Evolutionary conservation across 106 monocot genomes (phyloP).

Genomic region (Acanthochlamys bracteata): DNA sequence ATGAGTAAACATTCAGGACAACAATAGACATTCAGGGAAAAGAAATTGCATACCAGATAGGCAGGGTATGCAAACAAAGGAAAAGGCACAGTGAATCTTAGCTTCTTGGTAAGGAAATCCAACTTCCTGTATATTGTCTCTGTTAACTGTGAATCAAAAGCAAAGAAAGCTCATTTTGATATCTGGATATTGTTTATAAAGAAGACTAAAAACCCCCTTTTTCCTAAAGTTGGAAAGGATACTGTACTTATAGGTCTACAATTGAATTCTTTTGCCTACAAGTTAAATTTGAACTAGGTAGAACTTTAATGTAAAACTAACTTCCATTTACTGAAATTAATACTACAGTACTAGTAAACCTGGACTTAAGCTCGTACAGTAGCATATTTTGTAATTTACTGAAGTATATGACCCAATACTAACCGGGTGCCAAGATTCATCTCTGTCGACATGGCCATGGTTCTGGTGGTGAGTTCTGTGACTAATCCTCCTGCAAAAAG

Average conservation of each 20-base stretch:
- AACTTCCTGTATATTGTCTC: conserved; percentile 32
- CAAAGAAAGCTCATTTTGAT: no score
- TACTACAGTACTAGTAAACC: no score
- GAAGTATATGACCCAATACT: neutral
- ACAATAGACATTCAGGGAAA: neutral
- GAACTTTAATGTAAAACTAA: no score
- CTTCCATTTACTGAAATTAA: neutral
- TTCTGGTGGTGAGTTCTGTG: conserved; percentile 47
- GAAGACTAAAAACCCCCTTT: no score
- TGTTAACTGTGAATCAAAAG: conserved; percentile 5
- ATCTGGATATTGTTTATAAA: no score
- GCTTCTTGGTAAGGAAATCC: conserved; percentile 21
- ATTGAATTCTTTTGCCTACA: no score
- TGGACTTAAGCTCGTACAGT: no score
- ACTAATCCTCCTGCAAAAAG: conserved; percentile 32
- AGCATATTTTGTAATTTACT: neutral
- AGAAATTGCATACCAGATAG: conserved; percentile 35
- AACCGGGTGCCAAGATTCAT: conserved; percentile 46
- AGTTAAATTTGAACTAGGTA: neutral
- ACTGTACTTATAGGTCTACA: no score
- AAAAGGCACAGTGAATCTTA: conserved; percentile 43
- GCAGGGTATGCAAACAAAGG: conserved; percentile 45
- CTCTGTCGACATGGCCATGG: conserved; percentile 41
- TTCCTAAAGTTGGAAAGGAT: no score
- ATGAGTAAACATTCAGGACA: no score